These are phyloP conservation scores for Kappamyces sp. DNA, from an alignment of 192 early-diverging fungal species.

Conservation along the genomic window DNA sequence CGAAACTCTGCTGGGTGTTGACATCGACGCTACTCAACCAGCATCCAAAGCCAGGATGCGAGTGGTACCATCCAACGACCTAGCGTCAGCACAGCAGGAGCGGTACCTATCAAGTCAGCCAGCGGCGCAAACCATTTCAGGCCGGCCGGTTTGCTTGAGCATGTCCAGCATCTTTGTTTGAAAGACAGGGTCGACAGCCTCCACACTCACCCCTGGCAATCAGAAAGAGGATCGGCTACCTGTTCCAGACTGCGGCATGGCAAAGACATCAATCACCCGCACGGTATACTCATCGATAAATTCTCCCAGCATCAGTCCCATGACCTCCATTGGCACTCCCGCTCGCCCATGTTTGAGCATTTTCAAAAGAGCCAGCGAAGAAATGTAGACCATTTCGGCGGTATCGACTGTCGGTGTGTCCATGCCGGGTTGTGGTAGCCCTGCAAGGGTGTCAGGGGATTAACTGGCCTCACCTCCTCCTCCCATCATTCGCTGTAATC, in stretches of 20 bases:
- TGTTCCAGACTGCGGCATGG: conserved; percentile 99
- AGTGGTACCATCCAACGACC: conserved; percentile 99
- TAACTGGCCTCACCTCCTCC: conserved; percentile 1
- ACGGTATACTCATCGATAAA: conserved; percentile 99
- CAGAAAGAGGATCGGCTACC: no score
- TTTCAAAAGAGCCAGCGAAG: conserved; percentile 93
- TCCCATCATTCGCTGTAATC: conserved; percentile 18
- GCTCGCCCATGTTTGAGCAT: conserved; percentile 69
- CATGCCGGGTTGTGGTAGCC: conserved; percentile 35
- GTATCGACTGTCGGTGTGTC: conserved; percentile 96
- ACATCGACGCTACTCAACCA: conserved; percentile 99
- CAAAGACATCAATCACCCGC: conserved; percentile 98
- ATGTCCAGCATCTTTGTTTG: conserved; percentile 99
- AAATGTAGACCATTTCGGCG: conserved; percentile 98
- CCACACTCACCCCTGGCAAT: conserved; percentile 97
- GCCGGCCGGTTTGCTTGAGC: conserved; percentile 97
- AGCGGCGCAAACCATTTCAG: conserved; percentile 97
- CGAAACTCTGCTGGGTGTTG: conserved; percentile 98
- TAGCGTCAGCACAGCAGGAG: no score
- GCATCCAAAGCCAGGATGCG: conserved; percentile 99
- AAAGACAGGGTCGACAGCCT: conserved; percentile 98
- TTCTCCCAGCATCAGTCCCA: conserved; percentile 99
- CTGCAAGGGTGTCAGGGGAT: background rate
- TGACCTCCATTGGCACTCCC: conserved; percentile 99
- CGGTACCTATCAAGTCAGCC: no score